Conservation (phyloP, 305 asterid genomes). For the Solanum hybrid region DNA sequence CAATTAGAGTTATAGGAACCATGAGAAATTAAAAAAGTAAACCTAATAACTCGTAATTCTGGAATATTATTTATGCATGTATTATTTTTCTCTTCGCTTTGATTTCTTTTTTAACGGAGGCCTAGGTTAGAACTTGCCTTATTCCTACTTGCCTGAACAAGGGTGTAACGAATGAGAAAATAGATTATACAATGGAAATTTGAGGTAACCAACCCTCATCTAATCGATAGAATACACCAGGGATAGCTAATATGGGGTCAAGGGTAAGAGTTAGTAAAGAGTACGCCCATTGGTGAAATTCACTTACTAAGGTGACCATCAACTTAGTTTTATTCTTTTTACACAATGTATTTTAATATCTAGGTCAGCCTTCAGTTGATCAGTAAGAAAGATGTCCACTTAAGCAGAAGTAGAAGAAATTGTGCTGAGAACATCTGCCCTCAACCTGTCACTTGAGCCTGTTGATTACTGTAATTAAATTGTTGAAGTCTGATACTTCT, state of each 20-base stretch:
- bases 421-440: neutral
- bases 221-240: too few species aligned
- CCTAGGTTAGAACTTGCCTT: neutral
- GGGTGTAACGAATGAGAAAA: neutral
- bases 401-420: neutral
- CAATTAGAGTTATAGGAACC: too few species aligned
- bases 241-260: too few species aligned
- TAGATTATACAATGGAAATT: neutral
- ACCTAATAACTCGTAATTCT: too few species aligned
- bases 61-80: too few species aligned
- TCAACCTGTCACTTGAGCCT: neutral
- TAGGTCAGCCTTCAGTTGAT: neutral
- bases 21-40: too few species aligned
- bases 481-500: neutral
- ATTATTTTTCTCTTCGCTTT: too few species aligned
- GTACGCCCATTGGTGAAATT: too few species aligned
- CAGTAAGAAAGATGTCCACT: neutral
- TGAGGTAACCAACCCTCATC: neutral
- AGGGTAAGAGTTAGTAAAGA: too few species aligned
- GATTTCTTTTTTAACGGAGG: too few species aligned
- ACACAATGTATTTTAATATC: neutral
- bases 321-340: too few species aligned
- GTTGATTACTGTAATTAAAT: neutral
- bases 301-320: too few species aligned
- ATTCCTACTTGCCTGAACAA: neutral